Base-by-base conservation (phyloP, 805 yeast species). In the Pichia heedii region DNA sequence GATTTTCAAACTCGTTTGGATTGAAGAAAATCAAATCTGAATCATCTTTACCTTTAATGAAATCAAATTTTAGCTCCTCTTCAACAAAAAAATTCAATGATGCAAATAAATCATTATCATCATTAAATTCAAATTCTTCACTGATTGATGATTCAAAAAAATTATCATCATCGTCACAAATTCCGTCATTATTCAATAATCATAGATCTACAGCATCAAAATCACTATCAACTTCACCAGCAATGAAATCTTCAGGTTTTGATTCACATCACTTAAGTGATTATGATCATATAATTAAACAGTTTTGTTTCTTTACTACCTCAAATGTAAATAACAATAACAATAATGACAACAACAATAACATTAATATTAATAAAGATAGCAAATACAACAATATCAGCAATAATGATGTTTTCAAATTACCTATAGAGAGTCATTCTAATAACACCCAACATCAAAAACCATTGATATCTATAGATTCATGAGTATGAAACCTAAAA, bases 21-120 rank as follows among this genome's bases (percentile, higher is more conserved):
- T 39, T 61, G 38, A 58, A 58, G 35, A 62, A 60, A 37, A 57
- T 55, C 34, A 51, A 44, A 42, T 62, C 66, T 4, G 65, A 60
- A 35, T 56, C 65, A 10, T 54, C 61, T 15, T 41, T 61, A 18
- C 37, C 52, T 13, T 41, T 47, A 5, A 41, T 57, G 34, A 44
- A 38, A 18, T 34, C 44, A 33, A 30, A 15, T 26, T 29, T 34
- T 9, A 12, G 15, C 2, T 29, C 39, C 2, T 29, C 39, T 9
- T n/a, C 37, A 6, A 15, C 27, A 13, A 15, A 15, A 13, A 13
- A 24, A 15, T 36, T 33, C 6, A 22, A 42, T 12, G 29, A 27
- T 19, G 37, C 33, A 9, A 40, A 24, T 18, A 39, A 33, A 24
- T 18, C 42, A 30, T n/a, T 37, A 5, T 33, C 43, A 3, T 24